Base-by-base conservation (phyloP, 805 yeast genomes). In the Suhomyces tanzawaensis region DNA sequence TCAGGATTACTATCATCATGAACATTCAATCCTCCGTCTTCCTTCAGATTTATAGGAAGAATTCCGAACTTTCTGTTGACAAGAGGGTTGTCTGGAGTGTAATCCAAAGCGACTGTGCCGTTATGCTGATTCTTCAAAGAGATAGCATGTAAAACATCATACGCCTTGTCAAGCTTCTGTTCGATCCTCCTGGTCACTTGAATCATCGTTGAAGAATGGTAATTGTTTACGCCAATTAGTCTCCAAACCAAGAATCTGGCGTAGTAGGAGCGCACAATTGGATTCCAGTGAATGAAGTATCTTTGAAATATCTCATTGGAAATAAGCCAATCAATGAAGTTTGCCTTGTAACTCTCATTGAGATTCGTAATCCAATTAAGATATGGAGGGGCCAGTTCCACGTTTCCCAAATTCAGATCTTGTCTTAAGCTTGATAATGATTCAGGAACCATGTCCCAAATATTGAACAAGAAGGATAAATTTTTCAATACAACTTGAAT, bases 201-300 rank as follows among this genome's bases (percentile, higher is more conserved):
- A 7, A 66, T 54, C 32, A 62, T 47, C 16, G 47, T 45, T 1
- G 70, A 59, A n/a, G 60, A 55, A 39, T 64, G 68, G 45, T 49
- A 58, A 47, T 65, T 66, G 45, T 67, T 65, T 29, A 64, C 39
- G 42, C 81, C 65, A 54, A 64, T 57, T 30, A 82, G 58, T 45
- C 86, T 74, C 84, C 91, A 87, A 33, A 85, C 70, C 13, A 87
- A 42, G 16, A 87, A 66, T 28, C 89, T 66, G 33, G 76, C 67
- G 55, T 80, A 87, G 51, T 80, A 84, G 3, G 83, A 73, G 25
- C 95, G 66, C 17, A 85, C 80, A 13, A 86, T 58, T 3, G 95
- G 89, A 51, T 80, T 76, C 87, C 95, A 88, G 58, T 88, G 95
- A 26, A 81, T 74, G 51, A 87, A 79, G 43, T 74, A 76, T 33